phyloP scores from a whole-genome alignment of 225 moss, liverwort and hornwort species.

The Bryoerythrophyllum caledonicum region DNA sequence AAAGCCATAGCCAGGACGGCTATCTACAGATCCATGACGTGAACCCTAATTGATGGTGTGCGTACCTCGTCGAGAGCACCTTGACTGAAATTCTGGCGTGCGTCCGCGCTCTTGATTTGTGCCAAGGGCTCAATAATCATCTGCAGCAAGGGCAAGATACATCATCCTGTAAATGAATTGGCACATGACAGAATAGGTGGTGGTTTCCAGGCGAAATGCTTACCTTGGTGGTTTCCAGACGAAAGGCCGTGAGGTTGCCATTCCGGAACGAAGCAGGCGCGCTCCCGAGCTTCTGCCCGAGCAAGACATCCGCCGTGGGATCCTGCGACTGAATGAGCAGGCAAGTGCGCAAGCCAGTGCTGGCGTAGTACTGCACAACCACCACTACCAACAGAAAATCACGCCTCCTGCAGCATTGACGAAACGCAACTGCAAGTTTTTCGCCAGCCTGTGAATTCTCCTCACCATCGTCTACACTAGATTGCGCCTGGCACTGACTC shows the following conservation, averaged over 20 bases:
- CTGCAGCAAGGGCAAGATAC: conserved; percentile 23
- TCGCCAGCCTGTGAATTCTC: conserved; percentile 35
- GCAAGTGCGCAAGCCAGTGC: conserved; percentile 91
- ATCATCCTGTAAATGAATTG: neutral
- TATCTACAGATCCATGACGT: neutral
- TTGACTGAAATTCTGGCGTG: conserved; percentile 84
- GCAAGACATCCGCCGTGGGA: conserved; percentile 79
- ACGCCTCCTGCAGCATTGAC: conserved; percentile 28
- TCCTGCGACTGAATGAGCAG: conserved; percentile 95
- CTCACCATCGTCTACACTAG: conserved; percentile 38
- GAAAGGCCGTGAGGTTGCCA: conserved; percentile 80
- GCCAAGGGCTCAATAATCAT: conserved; percentile 81
- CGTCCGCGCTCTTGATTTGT: conserved; percentile 82
- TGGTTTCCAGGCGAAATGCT: too few species aligned
- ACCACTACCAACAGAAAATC: conserved; percentile 38
- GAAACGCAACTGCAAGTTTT: neutral
- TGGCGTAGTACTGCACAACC: conserved; percentile 99
- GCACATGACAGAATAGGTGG: neutral
- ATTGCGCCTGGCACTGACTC: too few species aligned
- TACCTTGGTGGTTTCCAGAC: conserved; percentile 92
- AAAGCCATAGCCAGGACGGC: conserved; percentile 5
- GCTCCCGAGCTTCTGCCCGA: conserved; percentile 74
- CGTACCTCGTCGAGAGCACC: conserved; percentile 94
- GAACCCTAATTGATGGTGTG: neutral
- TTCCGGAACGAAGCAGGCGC: conserved; percentile 57